Conservation (phyloP, 805 yeast species). For the Saturnispora zaruensis region DNA sequence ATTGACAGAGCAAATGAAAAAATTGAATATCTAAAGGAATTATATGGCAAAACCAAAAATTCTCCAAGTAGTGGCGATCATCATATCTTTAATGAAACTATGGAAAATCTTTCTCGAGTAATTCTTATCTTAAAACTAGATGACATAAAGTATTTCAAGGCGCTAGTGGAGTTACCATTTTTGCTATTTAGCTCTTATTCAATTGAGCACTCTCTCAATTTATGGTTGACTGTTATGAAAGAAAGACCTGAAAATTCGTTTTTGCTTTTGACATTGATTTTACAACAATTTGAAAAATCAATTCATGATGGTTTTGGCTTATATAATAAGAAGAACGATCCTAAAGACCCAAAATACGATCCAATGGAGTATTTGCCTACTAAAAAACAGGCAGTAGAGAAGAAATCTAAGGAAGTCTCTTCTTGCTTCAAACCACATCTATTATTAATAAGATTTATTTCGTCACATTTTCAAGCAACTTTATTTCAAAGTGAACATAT, state of each 20-base stretch:
- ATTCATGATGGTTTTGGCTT: conserved; percentile 55
- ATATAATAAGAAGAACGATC: conserved; percentile 49
- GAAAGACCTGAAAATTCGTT: conserved; percentile 52
- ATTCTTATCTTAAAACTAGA: conserved; percentile 32
- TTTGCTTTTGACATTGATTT: conserved; percentile 59
- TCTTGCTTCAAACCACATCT: conserved; percentile 56
- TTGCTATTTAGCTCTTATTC: conserved; percentile 47
- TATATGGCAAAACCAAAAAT: neutral
- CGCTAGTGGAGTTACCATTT: conserved; percentile 66
- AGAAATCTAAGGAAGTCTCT: conserved; percentile 40
- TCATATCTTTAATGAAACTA: conserved; percentile 30
- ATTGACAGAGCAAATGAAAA: conserved; percentile 10
- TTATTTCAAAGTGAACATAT: conserved; percentile 62
- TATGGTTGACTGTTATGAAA: conserved; percentile 74
- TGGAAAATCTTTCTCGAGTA: conserved; percentile 35
- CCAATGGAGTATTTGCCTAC: conserved; percentile 89
- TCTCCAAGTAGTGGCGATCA: conserved; percentile 13
- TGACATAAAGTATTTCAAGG: conserved; percentile 39
- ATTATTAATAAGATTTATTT: conserved; percentile 55
- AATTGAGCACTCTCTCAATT: conserved; percentile 57
- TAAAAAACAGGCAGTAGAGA: conserved; percentile 49
- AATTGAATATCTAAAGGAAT: conserved; percentile 7
- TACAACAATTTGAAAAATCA: conserved; percentile 59
- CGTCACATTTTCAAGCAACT: conserved; percentile 74
- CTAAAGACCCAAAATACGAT: conserved; percentile 49